Conservation (phyloP, 164 flowering plant species). For the Dillenia suffruticosa region DNA sequence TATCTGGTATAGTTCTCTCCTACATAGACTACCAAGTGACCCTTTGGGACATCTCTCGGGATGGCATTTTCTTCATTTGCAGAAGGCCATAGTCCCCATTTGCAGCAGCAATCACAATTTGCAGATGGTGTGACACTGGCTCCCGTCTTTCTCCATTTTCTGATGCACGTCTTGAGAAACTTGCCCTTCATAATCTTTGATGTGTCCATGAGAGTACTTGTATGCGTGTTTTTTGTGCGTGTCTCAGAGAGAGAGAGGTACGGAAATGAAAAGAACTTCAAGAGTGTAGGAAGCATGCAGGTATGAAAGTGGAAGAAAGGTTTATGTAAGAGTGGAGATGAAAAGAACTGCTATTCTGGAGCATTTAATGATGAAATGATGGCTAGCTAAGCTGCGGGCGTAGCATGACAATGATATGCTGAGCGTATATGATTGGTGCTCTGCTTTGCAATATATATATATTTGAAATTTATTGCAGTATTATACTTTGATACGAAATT, state of each 20-base stretch:
- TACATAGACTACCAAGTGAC: conserved; percentile 84
- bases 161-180: conserved; percentile 32
- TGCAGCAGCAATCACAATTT: conserved; percentile 29
- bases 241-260: conserved; percentile 4
- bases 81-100: conserved; percentile 44
- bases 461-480: neutral
- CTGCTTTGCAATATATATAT: neutral
- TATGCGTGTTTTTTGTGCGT: neutral
- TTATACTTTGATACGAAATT: conserved; percentile 33
- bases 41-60: conserved; percentile 85
- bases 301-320: conserved; percentile 14
- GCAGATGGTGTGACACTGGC: conserved; percentile 31
- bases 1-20: conserved; percentile 61
- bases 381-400: conserved; percentile 25
- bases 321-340: conserved; percentile 26
- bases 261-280: conserved; percentile 1
- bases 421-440: conserved; percentile 8
- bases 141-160: conserved; percentile 53
- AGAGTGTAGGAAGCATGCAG: conserved; percentile 7
- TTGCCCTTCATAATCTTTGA: conserved; percentile 31
- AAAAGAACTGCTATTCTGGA: conserved; percentile 10
- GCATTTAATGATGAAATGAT: conserved; percentile 33
- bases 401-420: conserved; percentile 13
- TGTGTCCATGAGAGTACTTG: no score
- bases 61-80: conserved; percentile 32